These are phyloP conservation scores for Hura crepitans DNA, from an alignment of 441 rosid species.

Conservation along the genomic window DNA sequence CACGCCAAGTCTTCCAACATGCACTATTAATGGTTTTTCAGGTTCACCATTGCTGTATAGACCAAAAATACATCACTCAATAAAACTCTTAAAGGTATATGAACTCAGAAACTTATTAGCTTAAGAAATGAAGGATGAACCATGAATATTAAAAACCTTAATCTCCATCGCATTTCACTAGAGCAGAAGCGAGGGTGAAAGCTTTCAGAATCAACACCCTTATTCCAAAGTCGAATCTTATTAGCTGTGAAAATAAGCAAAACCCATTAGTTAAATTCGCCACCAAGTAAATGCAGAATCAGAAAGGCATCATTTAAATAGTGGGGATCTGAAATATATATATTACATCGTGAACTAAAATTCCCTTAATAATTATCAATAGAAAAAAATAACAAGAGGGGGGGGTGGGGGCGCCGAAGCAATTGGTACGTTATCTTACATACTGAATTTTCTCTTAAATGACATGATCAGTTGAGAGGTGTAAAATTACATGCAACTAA, in stretches of 20 bases:
- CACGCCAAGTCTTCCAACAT: conserved; percentile 92
- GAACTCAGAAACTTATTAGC: background rate
- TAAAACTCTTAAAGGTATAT: background rate
- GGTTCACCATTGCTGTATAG: conserved; percentile 78
- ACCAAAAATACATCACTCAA: conserved; percentile 21
- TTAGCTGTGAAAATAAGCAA: conserved; percentile 46
- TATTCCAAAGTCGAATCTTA: conserved; percentile 93
- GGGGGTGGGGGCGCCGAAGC: no score
- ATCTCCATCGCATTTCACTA: conserved; percentile 74
- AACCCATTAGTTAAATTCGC: conserved; percentile 18
- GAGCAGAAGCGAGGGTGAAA: conserved; percentile 75
- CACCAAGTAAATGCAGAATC: background rate
- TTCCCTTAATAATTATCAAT: background rate
- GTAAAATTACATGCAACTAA: background rate
- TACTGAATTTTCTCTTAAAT: background rate
- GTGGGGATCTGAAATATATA: background rate
- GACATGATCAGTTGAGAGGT: background rate
- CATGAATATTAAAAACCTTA: conserved; percentile 48
- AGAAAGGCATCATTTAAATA: background rate
- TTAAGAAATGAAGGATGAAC: background rate
- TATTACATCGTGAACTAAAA: background rate
- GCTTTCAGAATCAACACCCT: conserved; percentile 94
- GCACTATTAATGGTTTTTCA: conserved; percentile 79
- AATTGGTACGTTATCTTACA: background rate
- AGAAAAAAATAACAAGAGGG: background rate